Percentiles rank a stretch among this genome's conserved stretches.
phyloP scores from a whole-genome alignment of 352 stramenopile genomes.

The Phytophthora sp. region DNA sequence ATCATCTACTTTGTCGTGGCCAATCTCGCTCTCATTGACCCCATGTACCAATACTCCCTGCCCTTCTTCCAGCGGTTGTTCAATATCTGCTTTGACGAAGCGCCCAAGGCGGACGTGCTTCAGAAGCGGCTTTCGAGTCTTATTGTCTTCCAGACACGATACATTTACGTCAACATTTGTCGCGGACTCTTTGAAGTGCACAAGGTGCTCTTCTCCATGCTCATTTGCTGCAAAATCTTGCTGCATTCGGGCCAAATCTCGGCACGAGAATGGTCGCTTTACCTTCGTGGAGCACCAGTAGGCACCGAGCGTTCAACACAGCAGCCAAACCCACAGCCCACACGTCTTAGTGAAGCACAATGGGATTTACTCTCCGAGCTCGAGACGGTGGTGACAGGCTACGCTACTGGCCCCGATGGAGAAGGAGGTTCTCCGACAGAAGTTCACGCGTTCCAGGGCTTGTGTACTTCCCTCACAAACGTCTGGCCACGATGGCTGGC shows the following conservation, averaged over 20 bases:
- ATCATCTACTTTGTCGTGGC: slow-evolving; percentile 97
- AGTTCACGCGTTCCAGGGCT: slow-evolving; percentile 55
- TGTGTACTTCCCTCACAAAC: slow-evolving; percentile 68
- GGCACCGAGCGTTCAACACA: slow-evolving; percentile 28
- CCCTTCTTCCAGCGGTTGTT: slow-evolving; percentile 94
- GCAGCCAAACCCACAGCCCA: slow-evolving; percentile 64
- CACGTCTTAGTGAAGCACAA: slow-evolving; percentile 73
- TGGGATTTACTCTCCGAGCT: slow-evolving; percentile 88
- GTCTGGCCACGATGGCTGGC: slow-evolving; percentile 64
- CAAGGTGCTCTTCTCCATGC: slow-evolving; percentile 94
- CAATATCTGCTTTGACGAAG: slow-evolving; percentile 91
- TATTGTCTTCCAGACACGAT: slow-evolving; percentile 89
- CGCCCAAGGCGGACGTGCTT: slow-evolving; percentile 60
- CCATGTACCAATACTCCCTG: slow-evolving; percentile 97
- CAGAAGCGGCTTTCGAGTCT: slow-evolving; percentile 74
- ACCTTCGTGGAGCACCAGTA: slow-evolving; percentile 73
- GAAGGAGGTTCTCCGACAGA: slow-evolving; percentile 13
- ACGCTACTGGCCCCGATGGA: slow-evolving; percentile 8
- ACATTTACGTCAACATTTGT: slow-evolving; percentile 96
- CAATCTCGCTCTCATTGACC: slow-evolving; percentile 91
- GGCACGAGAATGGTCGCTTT: slow-evolving; percentile 87
- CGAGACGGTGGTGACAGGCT: slow-evolving; percentile 56
- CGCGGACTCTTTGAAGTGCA: slow-evolving; percentile 94
- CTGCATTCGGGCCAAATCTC: slow-evolving; percentile 79
- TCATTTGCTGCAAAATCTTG: slow-evolving; percentile 96